Conservation (phyloP, 2,329 filamentous ascomycete species). For the Paecilomyces variotii region DNA sequence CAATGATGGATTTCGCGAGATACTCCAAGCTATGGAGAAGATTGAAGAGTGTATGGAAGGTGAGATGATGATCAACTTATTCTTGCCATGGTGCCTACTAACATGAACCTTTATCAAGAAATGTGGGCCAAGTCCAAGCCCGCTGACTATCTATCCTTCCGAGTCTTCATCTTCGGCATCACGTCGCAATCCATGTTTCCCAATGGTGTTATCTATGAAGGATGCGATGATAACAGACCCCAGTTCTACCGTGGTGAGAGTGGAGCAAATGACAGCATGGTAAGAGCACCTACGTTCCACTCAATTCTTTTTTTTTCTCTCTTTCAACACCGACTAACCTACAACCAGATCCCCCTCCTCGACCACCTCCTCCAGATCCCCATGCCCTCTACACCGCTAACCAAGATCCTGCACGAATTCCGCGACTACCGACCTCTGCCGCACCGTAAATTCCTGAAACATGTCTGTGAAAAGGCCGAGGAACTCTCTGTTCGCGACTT, state of each 20-base stretch:
- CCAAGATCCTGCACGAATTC: slow-evolving; percentile 81
- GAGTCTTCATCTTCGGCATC: slow-evolving; percentile 96
- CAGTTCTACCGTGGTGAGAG: slow-evolving; percentile 84
- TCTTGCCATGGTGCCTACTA: neutral
- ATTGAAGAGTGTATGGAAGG: slow-evolving; percentile 76
- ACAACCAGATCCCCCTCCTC: slow-evolving; percentile 62
- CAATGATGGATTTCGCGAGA: slow-evolving; percentile 55
- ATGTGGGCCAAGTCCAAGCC: slow-evolving; percentile 92
- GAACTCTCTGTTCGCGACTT: slow-evolving; percentile 36
- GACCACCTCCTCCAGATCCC: slow-evolving; percentile 79
- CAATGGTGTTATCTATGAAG: slow-evolving; percentile 81
- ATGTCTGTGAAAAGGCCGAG: slow-evolving; percentile 51
- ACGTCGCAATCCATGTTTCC: slow-evolving; percentile 92
- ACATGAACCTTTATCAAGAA: slow-evolving; percentile 28
- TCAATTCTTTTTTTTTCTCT: no score
- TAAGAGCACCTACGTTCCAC: slow-evolving; percentile 21
- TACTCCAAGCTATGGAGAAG: slow-evolving; percentile 56
- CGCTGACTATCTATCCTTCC: slow-evolving; percentile 76
- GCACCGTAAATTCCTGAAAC: slow-evolving; percentile 75
- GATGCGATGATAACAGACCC: slow-evolving; percentile 61
- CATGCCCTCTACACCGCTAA: slow-evolving; percentile 85
- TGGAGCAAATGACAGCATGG: slow-evolving; percentile 89
- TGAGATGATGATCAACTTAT: slow-evolving; percentile 23
- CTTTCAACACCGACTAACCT: neutral
- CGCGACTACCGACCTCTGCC: slow-evolving; percentile 81